Conservation (phyloP, 345 rosid genomes). For the Abelmoschus esculentus region DNA sequence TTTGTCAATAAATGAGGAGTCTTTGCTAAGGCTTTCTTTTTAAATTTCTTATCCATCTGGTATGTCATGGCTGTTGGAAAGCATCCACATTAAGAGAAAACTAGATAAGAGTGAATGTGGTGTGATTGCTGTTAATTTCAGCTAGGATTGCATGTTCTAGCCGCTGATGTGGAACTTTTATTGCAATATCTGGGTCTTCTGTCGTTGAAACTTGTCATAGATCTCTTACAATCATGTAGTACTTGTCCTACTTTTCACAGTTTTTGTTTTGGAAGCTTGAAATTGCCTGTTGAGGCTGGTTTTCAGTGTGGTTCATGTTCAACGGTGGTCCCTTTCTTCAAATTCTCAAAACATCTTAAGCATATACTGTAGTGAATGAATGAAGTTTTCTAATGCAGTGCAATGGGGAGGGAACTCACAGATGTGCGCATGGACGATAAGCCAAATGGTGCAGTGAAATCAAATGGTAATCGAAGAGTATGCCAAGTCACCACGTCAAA, state of each 20-base stretch:
- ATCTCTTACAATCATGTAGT: not conserved
- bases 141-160: not conserved
- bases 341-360: not conserved
- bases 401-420: slow-evolving; percentile 72
- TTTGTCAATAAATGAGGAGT: not conserved
- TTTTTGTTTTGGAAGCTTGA: not conserved
- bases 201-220: not conserved
- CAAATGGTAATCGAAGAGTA: slow-evolving; percentile 37
- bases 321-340: not conserved
- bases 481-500: slow-evolving; percentile 36
- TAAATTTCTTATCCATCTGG: no score
- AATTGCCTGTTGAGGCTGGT: not conserved
- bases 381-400: slow-evolving; percentile 29
- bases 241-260: not conserved
- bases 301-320: not conserved
- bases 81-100: no score
- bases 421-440: slow-evolving; percentile 57
- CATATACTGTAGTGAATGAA: not conserved
- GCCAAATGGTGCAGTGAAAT: slow-evolving; percentile 38
- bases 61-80: not conserved
- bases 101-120: not conserved
- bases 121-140: not conserved
- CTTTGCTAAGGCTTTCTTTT: no score
- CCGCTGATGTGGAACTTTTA: not conserved
- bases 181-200: not conserved